Evolutionary conservation across 495 filamentous ascomycete genomes (phyloP), one percentile per base, ranked within the genome.

Genomic region (Xylaria cubensis): DNA sequence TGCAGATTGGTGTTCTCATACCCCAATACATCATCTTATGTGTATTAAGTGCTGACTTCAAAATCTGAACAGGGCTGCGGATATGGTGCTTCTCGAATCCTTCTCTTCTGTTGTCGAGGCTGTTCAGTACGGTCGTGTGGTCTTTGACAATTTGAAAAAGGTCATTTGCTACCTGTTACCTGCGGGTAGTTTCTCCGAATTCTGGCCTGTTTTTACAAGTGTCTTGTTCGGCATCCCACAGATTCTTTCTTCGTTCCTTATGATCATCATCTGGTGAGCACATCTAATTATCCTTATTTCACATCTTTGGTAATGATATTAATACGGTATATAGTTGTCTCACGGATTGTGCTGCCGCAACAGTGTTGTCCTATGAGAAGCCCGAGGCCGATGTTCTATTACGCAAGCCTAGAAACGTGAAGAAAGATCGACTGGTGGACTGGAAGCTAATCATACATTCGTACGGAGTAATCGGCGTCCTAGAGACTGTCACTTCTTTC

Each of bases 101-200:
- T 93, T 94, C 74, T 82, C 83, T 3, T 88, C 87, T 4, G 86
- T 93, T n/a, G 87, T 92, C 3, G 88, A 89, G 73, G 92, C 91
- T 0, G 87, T 93, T 6, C 79, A 86, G 84, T 91, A 90, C 74
- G 91, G 91, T 0, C 81, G 91, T 46, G 80, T 90, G 29, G 82
- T 93, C 53, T 93, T 92, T 76, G 90, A 92, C 72, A 93, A 93
- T 69, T 86, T 93, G 64, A 90, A 92, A 76, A 92, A 63, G 88
- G 92, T 92, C 65, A 84, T 93, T 15, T 87, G 92, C 76, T 91
- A 93, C 76, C 79, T 93, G n/a, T 84, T 93, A 10, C 87, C 91
- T 1, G 88, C 91, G 2, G 91, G 91, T 4, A 86, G 82, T 29
- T 93, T 91, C 77, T 88, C 85, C 15, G 91, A 93, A 74, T 88